Conservation (phyloP, 148 eudicot species). For the Vaccinium myrtillus region DNA sequence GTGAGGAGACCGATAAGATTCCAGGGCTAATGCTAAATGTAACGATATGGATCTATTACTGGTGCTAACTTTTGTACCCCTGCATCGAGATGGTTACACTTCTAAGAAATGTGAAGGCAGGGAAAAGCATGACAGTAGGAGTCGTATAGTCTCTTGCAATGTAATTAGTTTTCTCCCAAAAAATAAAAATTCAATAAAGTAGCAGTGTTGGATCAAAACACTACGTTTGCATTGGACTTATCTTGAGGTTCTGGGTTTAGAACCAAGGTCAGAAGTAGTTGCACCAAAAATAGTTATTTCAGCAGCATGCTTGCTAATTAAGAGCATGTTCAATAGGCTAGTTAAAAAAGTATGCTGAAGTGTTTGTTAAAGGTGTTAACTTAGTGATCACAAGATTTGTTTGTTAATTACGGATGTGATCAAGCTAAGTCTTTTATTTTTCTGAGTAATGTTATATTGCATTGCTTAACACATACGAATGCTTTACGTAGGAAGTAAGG, state of each 20-base stretch:
- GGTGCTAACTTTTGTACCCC: background rate
- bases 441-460: background rate
- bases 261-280: background rate
- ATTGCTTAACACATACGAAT: background rate
- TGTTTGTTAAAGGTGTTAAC: background rate
- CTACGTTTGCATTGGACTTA: background rate
- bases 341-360: background rate
- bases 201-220: background rate
- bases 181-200: background rate
- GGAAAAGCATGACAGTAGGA: background rate
- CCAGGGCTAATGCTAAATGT: background rate
- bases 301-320: background rate
- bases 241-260: background rate
- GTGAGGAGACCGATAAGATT: background rate
- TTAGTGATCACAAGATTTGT: background rate
- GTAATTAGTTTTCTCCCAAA: background rate
- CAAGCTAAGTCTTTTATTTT: background rate
- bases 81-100: background rate
- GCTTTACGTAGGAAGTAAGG: background rate
- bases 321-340: background rate
- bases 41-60: background rate
- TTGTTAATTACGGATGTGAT: too few species aligned
- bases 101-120: background rate
- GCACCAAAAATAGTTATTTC: background rate
- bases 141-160: background rate